phyloP scores from a whole-genome alignment of 2,329 filamentous ascomycete species.

The Curvularia verruculosa region DNA sequence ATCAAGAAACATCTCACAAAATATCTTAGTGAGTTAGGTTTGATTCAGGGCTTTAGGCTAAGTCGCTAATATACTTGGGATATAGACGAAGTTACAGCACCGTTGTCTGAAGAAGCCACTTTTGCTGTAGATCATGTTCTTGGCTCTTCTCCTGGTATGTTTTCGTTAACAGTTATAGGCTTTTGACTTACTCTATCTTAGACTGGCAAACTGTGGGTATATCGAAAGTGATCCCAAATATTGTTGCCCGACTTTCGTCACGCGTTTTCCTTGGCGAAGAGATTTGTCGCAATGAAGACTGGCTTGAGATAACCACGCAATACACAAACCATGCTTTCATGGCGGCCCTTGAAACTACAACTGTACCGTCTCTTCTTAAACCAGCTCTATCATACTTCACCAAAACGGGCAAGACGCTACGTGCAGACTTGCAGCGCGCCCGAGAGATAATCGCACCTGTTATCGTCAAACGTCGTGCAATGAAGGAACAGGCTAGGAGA shows the following conservation, averaged over 20 bases:
- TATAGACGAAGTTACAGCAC: too few species aligned
- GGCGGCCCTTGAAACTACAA: background rate
- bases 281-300: conserved; percentile 48
- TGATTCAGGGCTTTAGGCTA: too few species aligned
- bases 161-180: too few species aligned
- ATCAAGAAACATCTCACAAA: too few species aligned
- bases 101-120: too few species aligned
- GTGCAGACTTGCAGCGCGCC: background rate
- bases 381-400: too few species aligned
- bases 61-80: too few species aligned
- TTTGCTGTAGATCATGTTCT: too few species aligned
- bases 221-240: background rate
- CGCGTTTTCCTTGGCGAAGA: conserved; percentile 45
- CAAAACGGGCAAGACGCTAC: background rate
- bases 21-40: too few species aligned
- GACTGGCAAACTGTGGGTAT: conserved; percentile 7
- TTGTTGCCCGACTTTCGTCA: conserved; percentile 6
- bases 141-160: too few species aligned
- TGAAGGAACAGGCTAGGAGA: background rate
- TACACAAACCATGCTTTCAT: conserved; percentile 33
- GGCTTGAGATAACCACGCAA: conserved; percentile 43
- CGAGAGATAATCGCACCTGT: background rate
- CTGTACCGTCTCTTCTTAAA: background rate
- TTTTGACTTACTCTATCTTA: background rate
- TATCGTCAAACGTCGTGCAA: background rate